These are phyloP conservation scores for Aspergillus sp. DNA, from an alignment of 2,329 filamentous ascomycete species.

Conservation along the genomic window DNA sequence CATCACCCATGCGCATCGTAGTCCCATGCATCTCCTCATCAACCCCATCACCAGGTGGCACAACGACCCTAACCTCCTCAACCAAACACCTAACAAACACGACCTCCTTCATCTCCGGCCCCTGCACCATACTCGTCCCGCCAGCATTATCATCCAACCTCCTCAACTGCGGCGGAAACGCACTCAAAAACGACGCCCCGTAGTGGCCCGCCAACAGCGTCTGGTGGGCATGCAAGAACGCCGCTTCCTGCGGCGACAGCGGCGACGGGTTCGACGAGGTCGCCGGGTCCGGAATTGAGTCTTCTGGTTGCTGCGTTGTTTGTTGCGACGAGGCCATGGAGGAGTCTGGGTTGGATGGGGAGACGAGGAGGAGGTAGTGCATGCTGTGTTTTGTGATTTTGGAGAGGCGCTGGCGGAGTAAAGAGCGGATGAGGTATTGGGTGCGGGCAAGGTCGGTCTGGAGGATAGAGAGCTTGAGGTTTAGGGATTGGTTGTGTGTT, in stretches of 20 bases:
- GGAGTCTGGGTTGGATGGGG: constrained; percentile 7
- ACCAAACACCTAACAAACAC: constrained; percentile 69
- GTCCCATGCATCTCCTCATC: constrained; percentile 27
- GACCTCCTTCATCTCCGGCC: constrained; percentile 73
- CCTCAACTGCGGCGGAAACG: constrained; percentile 74
- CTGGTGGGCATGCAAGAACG: constrained; percentile 82
- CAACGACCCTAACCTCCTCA: constrained; percentile 43
- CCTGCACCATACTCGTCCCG: constrained; percentile 87
- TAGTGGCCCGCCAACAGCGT: constrained; percentile 81
- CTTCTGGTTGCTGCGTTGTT: constrained; percentile 18
- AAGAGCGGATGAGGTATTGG: constrained; percentile 83
- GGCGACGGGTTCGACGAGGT: constrained; percentile 29
- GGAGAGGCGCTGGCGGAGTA: constrained; percentile 76
- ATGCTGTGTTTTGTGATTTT: constrained; percentile 60
- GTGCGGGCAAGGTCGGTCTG: constrained; percentile 94
- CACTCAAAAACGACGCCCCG: constrained; percentile 72
- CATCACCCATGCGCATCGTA: constrained; percentile 53
- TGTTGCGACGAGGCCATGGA: constrained; percentile 5
- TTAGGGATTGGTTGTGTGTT: constrained; percentile 82
- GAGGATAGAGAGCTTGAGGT: constrained; percentile 88
- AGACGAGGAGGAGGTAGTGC: constrained; percentile 33
- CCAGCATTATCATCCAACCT: constrained; percentile 86
- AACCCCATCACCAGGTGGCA: constrained; percentile 26
- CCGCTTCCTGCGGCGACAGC: constrained; percentile 72
- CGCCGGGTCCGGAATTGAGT: constrained; percentile 21